Conservation (phyloP, 2,329 filamentous ascomycete genomes). For the Exophiala phaeomuriformis region DNA sequence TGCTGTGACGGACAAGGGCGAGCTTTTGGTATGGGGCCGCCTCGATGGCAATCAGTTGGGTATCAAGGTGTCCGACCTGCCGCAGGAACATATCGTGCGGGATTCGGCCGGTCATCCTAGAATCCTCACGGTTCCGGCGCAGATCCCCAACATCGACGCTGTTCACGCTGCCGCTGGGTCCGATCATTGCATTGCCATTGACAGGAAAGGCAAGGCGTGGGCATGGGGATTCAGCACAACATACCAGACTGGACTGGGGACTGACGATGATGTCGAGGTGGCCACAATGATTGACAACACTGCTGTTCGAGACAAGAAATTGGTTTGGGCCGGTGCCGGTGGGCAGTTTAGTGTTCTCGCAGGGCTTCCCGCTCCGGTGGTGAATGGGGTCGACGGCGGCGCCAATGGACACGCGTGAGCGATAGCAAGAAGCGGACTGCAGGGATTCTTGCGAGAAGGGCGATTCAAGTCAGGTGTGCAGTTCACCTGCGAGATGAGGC, state of each 20-base stretch:
- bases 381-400: slow-evolving; percentile 26
- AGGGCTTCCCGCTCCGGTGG: slow-evolving; percentile 20
- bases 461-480: too few species aligned
- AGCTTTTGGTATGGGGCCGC: slow-evolving; percentile 55
- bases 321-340: slow-evolving; percentile 75
- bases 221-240: slow-evolving; percentile 75
- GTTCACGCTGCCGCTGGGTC: slow-evolving; percentile 55
- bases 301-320: slow-evolving; percentile 65
- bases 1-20: slow-evolving; percentile 46
- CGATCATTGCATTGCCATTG: slow-evolving; percentile 67
- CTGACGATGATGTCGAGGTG: slow-evolving; percentile 67
- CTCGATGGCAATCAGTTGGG: slow-evolving; percentile 56
- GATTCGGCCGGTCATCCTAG: slow-evolving; percentile 57
- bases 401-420: slow-evolving; percentile 23
- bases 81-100: slow-evolving; percentile 53
- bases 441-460: background rate
- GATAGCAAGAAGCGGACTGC: background rate
- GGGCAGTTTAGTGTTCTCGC: slow-evolving; percentile 59
- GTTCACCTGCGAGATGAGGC: too few species aligned
- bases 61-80: slow-evolving; percentile 50
- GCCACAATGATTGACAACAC: slow-evolving; percentile 80
- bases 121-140: slow-evolving; percentile 61
- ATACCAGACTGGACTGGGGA: slow-evolving; percentile 73
- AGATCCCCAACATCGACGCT: slow-evolving; percentile 54
- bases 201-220: slow-evolving; percentile 61